Conservation (phyloP, 768 basidiomycete genomes). For the Russula dissimulans region DNA sequence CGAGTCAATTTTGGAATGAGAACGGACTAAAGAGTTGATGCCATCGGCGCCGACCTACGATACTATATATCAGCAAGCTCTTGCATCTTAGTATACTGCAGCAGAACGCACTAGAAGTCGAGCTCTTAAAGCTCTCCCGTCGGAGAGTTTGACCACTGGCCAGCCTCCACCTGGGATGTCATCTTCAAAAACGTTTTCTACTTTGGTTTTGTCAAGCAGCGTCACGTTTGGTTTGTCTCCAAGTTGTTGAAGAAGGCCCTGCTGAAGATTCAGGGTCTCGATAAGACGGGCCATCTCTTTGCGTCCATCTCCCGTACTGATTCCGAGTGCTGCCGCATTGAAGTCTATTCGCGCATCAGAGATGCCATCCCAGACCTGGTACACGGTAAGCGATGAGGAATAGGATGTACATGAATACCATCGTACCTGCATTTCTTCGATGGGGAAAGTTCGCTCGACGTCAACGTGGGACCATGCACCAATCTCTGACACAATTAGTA, state of each 20-base stretch:
- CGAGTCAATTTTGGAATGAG: conserved; percentile 75
- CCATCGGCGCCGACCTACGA: conserved; percentile 89
- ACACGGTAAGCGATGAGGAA: conserved; percentile 3
- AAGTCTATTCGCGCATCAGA: conserved; percentile 75
- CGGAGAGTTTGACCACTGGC: conserved; percentile 72
- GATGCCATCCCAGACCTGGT: conserved; percentile 86
- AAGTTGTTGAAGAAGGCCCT: conserved; percentile 64
- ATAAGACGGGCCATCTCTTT: conserved; percentile 72
- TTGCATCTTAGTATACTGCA: not conserved
- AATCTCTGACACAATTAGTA: conserved; percentile 41
- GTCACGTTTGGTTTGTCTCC: conserved; percentile 42
- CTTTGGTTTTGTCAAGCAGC: conserved; percentile 65
- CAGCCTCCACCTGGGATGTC: conserved; percentile 48
- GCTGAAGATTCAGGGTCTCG: conserved; percentile 91
- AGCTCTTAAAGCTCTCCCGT: conserved; percentile 54
- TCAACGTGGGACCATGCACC: conserved; percentile 83
- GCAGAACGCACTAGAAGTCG: conserved; percentile 56
- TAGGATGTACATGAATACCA: not conserved
- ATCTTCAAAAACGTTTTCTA: conserved; percentile 56
- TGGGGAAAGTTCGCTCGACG: conserved; percentile 49
- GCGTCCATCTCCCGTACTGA: conserved; percentile 21
- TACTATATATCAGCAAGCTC: not conserved
- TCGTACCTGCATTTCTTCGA: conserved; percentile 80
- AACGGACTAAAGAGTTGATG: conserved; percentile 85
- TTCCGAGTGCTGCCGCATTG: conserved; percentile 40